Evolutionary conservation across 2,329 filamentous ascomycete species (phyloP), one percentile per base, ranked within the genome.

Genomic region (Xylaria sp.): DNA sequence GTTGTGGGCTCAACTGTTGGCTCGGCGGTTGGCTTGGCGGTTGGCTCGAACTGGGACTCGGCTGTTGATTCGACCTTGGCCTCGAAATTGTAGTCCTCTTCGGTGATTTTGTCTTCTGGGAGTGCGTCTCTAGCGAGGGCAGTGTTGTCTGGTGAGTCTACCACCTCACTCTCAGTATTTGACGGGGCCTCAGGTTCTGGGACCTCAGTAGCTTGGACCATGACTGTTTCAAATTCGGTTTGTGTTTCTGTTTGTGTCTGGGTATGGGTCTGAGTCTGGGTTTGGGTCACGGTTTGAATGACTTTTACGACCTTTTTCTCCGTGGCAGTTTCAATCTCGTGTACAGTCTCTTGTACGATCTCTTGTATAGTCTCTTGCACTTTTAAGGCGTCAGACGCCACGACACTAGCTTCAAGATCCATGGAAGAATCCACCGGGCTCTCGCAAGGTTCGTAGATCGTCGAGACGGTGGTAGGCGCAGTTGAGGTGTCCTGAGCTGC

Each of bases 181-280:
- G 35, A 9, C 33, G 23, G n/a, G 17, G n/a, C 10, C 15, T 47
- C 59, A 23, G 40, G 35, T 21, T 43, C 19, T 1, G 56, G 54
- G n/a, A 17, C 33, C 23, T 54, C 55, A 2, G 60, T 64, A 23
- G 62, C 57, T 35, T 63, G 51, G 17, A 68, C 64, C 37, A 66
- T 64, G 49, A 72, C 60, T 2, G 64, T 77, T 60, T 78, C 66
- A 17, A 68, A 70, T 15, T 73, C 67, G 1, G 67, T 71, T 47
- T 75, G 69, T 13, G 65, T 72, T 10, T 75, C 65, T 0, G 65
- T 71, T 51, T 75, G 67, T 9, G 63, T 66, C 4, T 72, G 68
- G 4, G 63, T 67, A 1, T 72, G 64, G 17, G 67, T 73, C 11
- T 74, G 66, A 0, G 68, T 71, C 52, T 74, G 66, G 0, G 68